Base-by-base conservation (phyloP, 140 eudicot species). In the Cichorium intybus region DNA sequence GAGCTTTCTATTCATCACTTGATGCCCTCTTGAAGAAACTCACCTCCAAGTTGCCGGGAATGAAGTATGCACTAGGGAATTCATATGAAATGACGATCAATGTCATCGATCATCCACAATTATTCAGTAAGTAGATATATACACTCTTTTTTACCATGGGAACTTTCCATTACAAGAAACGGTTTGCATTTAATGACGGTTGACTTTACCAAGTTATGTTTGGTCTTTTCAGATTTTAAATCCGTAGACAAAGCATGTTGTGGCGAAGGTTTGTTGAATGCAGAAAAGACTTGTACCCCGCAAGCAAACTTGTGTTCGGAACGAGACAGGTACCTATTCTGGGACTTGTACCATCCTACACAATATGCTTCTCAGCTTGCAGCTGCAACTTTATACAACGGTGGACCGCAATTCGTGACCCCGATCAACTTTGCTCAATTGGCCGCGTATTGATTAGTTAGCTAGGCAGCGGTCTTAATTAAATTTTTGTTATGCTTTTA, bases 311-410 rank as follows among this genome's bases (percentile, higher is more conserved):
- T 82, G 14, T 85, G 94, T 58, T 21, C 64, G 5, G 76, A 79
- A 37, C 75, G 89, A 8, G 28, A 62, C 18, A 52, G 57, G 7
- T 79, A 76, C 50, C 69, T 85, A 0, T 85, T 85, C 69, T 81
- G 93, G 93, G 88, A 85, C 62, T 18, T 71, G 17, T 81, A 45
- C 70, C 93, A 85, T 54, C 88, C 88, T 3, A 79, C 94, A 7
- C 79, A 82, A 12, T 71, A 56, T 45, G 88, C 84, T 23, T 58
- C 84, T 14, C 35, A 46, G 58, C 73, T 85, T 5, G 78, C 84
- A 9, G 84, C 86, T 7, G 24, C 16, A 0, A 70, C 73, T 15
- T 74, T 82, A 37, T 82, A 54, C 46, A 45, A 17, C 17, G 86
- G 94, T 21, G 78, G 75, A 27, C 43, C 76, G 3, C 20, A 29